These are phyloP conservation scores for Xylariaceae sp. DNA, from an alignment of 2,329 filamentous ascomycete species.

Conservation along the genomic window DNA sequence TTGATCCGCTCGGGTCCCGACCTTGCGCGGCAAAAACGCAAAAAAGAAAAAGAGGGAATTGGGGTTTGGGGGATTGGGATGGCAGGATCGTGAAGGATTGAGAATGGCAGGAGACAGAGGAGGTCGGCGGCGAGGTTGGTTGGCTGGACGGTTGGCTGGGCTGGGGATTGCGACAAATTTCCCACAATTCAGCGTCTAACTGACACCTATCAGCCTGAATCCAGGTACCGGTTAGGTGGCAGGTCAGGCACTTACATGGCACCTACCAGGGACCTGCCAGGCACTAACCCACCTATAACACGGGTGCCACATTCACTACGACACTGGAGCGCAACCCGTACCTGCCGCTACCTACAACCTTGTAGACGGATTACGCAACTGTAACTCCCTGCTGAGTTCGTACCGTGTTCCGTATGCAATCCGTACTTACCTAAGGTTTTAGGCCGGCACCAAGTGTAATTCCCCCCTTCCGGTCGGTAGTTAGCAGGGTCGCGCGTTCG, in stretches of 20 bases:
- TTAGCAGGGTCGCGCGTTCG: not conserved
- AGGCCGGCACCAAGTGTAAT: not conserved
- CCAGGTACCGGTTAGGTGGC: not conserved
- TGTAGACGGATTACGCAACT: too few relatives aligned
- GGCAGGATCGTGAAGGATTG: conserved; percentile 17
- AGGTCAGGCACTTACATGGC: not conserved
- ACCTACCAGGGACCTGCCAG: not conserved
- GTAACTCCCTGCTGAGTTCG: not conserved
- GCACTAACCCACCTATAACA: not conserved
- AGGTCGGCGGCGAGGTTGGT: conserved; percentile 22
- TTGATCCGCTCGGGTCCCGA: conserved; percentile 8
- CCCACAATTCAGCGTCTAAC: conserved; percentile 13
- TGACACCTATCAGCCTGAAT: not conserved
- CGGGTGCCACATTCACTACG: too few relatives aligned
- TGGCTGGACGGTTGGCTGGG: not conserved
- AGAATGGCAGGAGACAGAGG: conserved; percentile 12
- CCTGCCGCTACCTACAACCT: too few relatives aligned
- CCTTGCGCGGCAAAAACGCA: conserved; percentile 10
- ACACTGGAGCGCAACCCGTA: too few relatives aligned
- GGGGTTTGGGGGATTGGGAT: conserved; percentile 8
- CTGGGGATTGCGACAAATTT: conserved; percentile 20
- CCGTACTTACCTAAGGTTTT: not conserved
- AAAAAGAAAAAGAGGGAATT: conserved; percentile 7
- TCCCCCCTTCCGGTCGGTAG: not conserved
- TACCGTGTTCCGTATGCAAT: not conserved